phyloP scores from a whole-genome alignment of 257 asterid species.

The Cruciata laevipes region DNA sequence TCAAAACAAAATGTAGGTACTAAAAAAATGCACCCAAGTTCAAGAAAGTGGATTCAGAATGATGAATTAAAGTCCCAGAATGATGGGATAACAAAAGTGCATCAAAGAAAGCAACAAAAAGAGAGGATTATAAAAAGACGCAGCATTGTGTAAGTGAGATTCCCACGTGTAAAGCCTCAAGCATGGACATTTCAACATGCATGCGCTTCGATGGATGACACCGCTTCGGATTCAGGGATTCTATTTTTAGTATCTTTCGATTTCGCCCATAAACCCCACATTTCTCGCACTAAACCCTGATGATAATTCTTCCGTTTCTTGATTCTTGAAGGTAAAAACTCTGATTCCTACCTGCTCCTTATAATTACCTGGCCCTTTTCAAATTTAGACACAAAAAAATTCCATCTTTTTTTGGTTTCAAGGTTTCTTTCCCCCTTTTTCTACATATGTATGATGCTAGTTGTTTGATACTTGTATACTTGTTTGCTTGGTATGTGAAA shows the following conservation, averaged over 20 bases:
- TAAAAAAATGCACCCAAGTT: background rate
- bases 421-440: slow-evolving; percentile 2
- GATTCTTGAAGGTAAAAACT: background rate
- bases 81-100: background rate
- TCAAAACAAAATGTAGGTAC: no score
- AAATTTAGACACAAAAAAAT: background rate
- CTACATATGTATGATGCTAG: slow-evolving; percentile 43
- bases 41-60: slow-evolving; percentile 1
- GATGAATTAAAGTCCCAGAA: background rate
- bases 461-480: no score
- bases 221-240: slow-evolving; percentile 3
- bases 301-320: background rate
- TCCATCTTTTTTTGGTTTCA: background rate
- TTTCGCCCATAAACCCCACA: slow-evolving; percentile 10
- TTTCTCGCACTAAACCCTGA: background rate
- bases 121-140: background rate
- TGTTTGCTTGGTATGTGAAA: no score
- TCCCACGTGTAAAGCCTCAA: slow-evolving; percentile 18
- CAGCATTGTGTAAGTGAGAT: background rate
- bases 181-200: slow-evolving; percentile 5
- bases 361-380: no score
- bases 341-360: background rate
- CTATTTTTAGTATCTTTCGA: slow-evolving; percentile 1
- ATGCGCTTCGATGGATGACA: slow-evolving; percentile 2
- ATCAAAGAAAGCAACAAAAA: background rate